Evolutionary conservation across 148 eudicot species (phyloP), one percentile per base, ranked within the genome.

Genomic region (Rhododendron williamsianum): DNA sequence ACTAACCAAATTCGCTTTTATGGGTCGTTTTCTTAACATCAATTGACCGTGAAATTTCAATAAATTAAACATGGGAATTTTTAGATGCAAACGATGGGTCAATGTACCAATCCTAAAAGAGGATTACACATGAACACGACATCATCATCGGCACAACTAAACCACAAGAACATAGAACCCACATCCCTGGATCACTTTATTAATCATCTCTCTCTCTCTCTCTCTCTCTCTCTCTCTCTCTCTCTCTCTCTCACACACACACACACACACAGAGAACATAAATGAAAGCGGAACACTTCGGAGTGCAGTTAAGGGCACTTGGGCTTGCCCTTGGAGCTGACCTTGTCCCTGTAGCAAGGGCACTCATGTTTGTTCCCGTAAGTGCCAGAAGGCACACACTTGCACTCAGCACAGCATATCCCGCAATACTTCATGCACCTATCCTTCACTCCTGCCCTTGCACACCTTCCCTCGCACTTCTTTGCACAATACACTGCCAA

Each of bases 311-410:
- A 90, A 85, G 91, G 91, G 86, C 91, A 90, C 85, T 90, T 90
- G 80, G 91, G 86, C 65, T 85, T 85, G 85, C 91, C 91, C 87
- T 90, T 90, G 51, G 89, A 86, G 80, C 83, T 90, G 63, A 74
- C 73, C 86, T 18, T 82, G 89, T 90, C 90, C 81, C 90, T 79
- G 49, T 90, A 90, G 78, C 91, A 90, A 69, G 90, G 91, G 86
- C 91, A 90, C 78, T 90, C 88, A 25, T 88, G 76, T 84, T 85
- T 90, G 90, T 90, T 87, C 36, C 91, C 91, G 52, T 86, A 88
- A 85, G 91, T 90, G 6, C 91, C 91, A 13, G 89, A 88, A 52
- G 91, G 91, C 87, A 90, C 91, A 82, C 91, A 90, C 38, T 86
- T 84, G 87, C 91, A 90, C 67, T 73, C 76, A 60, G 69, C 80